Evolutionary conservation across 768 basidiomycete species (phyloP).

Genomic region (Coprinopsis cinerea): DNA sequence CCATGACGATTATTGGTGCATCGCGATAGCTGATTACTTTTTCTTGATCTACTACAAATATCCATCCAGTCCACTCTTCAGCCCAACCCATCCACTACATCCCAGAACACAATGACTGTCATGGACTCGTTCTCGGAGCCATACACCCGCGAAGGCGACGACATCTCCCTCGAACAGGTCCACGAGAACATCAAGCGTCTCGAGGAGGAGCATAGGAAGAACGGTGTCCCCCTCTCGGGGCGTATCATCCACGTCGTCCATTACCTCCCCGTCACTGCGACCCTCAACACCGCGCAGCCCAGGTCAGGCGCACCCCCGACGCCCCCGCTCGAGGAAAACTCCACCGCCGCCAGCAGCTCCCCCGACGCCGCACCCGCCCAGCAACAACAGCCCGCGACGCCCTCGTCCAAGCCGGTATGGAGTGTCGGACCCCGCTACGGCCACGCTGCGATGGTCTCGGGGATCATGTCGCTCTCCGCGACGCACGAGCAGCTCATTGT

Average conservation of each 20-base stretch:
- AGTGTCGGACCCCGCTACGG: constrained; percentile 74
- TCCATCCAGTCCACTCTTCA: constrained; percentile 6
- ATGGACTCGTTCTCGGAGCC: constrained; percentile 76
- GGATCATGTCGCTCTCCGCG: constrained; percentile 76
- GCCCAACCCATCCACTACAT: not conserved
- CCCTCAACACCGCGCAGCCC: constrained; percentile 44
- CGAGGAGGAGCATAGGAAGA: constrained; percentile 63
- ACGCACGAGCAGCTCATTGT: constrained; percentile 89
- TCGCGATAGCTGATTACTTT: constrained; percentile 11
- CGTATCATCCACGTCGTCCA: constrained; percentile 91
- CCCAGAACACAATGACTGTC: constrained; percentile 24
- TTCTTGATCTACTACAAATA: constrained; percentile 13
- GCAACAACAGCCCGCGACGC: constrained; percentile 37
- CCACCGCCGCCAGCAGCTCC: too few relatives aligned
- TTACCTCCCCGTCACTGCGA: constrained; percentile 75
- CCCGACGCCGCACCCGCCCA: too few relatives aligned
- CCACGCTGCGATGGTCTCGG: constrained; percentile 92
- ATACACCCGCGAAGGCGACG: constrained; percentile 57
- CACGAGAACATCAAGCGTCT: constrained; percentile 65
- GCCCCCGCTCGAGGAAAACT: constrained; percentile 40
- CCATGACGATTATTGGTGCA: constrained; percentile 11
- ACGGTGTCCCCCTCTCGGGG: constrained; percentile 73
- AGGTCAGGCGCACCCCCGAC: constrained; percentile 73
- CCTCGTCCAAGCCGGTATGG: constrained; percentile 46
- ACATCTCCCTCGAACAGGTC: constrained; percentile 67